Evolutionary conservation across 495 filamentous ascomycete species (phyloP).

Genomic region (Xylaria castorea): DNA sequence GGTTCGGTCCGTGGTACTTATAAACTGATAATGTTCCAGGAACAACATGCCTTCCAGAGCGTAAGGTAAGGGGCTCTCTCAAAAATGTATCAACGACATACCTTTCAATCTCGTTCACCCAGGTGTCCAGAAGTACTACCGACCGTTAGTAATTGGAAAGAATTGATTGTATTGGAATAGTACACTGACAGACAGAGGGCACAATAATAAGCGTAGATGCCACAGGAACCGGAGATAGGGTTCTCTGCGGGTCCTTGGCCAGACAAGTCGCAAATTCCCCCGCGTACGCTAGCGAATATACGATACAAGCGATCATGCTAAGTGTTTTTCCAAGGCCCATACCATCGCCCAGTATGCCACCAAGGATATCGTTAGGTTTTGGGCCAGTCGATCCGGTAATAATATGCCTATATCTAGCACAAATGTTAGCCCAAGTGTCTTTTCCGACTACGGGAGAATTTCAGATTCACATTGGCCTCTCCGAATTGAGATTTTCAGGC

Average conservation of each 20-base stretch:
- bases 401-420: conserved; percentile 4
- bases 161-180: background rate
- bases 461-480: conserved; percentile 8
- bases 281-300: conserved; percentile 28
- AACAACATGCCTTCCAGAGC: conserved; percentile 12
- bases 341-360: conserved; percentile 10
- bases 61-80: background rate
- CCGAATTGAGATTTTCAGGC: background rate
- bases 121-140: background rate
- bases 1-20: conserved; percentile 40
- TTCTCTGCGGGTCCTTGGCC: background rate
- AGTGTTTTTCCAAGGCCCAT: conserved; percentile 45
- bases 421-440: background rate
- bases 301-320: conserved; percentile 35
- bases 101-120: conserved; percentile 8
- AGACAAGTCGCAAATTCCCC: conserved; percentile 26
- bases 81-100: background rate
- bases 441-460: background rate
- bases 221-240: background rate
- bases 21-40: conserved; percentile 29
- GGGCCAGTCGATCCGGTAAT: conserved; percentile 21
- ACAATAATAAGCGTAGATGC: conserved; percentile 5
- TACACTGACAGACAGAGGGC: conserved; percentile 9
- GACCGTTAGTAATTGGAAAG: background rate
- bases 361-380: conserved; percentile 1